phyloP scores from a whole-genome alignment of 2,329 filamentous ascomycete species.

The Aspergillus vadensis region DNA sequence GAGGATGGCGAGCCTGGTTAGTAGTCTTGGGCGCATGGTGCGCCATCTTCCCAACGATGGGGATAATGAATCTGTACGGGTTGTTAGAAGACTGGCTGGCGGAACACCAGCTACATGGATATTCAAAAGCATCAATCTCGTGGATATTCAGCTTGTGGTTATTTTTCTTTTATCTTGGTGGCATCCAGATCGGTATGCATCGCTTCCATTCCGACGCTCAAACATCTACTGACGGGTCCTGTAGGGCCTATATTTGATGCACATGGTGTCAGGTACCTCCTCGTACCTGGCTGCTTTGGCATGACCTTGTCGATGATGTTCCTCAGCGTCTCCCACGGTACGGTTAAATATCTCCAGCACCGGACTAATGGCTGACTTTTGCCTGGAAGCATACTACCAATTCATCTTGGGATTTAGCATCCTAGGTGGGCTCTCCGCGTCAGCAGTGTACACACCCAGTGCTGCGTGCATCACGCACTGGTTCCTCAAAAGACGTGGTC shows the following conservation, averaged over 20 bases:
- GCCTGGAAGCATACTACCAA: constrained; percentile 13
- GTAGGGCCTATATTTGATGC: constrained; percentile 38
- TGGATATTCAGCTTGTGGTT: constrained; percentile 41
- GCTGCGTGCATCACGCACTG: constrained; percentile 28
- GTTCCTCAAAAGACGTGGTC: constrained; percentile 26
- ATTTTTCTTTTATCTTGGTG: constrained; percentile 37
- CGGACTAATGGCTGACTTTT: background rate
- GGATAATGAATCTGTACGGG: constrained; percentile 36
- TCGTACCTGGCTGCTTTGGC: constrained; percentile 35
- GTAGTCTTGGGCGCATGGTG: constrained; percentile 42
- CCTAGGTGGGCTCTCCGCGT: constrained; percentile 13
- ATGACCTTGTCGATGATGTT: constrained; percentile 12
- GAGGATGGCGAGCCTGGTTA: constrained; percentile 41
- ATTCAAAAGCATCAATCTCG: constrained; percentile 32
- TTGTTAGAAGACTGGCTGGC: constrained; percentile 36
- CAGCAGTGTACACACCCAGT: constrained; percentile 20
- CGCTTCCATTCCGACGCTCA: background rate
- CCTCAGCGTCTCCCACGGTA: constrained; percentile 16
- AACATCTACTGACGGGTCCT: background rate
- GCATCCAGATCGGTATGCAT: constrained; percentile 33
- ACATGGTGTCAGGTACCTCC: constrained; percentile 29
- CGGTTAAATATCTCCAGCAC: background rate
- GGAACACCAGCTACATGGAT: constrained; percentile 31
- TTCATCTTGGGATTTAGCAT: constrained; percentile 15
- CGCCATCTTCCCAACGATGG: constrained; percentile 38